Percentiles rank a stretch among this genome's conserved stretches.
phyloP scores from a whole-genome alignment of 2,329 filamentous ascomycete species.

The Exutisphaerella laricina region DNA sequence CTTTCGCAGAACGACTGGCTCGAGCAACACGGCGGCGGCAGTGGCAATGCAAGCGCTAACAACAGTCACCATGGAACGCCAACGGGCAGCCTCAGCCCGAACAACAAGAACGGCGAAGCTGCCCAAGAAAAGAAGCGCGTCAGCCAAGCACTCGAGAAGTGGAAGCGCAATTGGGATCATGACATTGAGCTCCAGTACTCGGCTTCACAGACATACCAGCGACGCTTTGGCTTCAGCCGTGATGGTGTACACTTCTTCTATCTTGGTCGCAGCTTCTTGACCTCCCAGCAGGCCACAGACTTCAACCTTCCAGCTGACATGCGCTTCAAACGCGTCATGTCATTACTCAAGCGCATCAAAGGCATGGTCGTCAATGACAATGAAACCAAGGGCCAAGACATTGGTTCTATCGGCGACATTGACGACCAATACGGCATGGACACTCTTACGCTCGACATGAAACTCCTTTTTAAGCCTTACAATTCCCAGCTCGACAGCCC shows the following conservation, averaged over 20 bases:
- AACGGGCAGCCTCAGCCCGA: slow-evolving; percentile 35
- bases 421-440: slow-evolving; percentile 59
- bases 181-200: slow-evolving; percentile 66
- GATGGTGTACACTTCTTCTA: slow-evolving; percentile 70
- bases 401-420: slow-evolving; percentile 63
- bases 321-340: slow-evolving; percentile 56
- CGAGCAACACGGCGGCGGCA: slow-evolving; percentile 36
- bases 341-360: slow-evolving; percentile 55
- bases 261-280: slow-evolving; percentile 61
- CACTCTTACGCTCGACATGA: slow-evolving; percentile 65
- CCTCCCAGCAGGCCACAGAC: slow-evolving; percentile 45
- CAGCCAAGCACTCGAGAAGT: slow-evolving; percentile 58
- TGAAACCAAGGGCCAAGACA: slow-evolving; percentile 59
- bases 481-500: slow-evolving; percentile 32
- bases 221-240: slow-evolving; percentile 63
- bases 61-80: slow-evolving; percentile 41
- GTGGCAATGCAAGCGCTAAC: slow-evolving; percentile 22
- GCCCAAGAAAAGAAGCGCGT: slow-evolving; percentile 46
- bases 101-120: slow-evolving; percentile 38
- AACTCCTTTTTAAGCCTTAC: slow-evolving; percentile 61
- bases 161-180: slow-evolving; percentile 65
- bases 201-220: slow-evolving; percentile 46
- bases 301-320: slow-evolving; percentile 53
- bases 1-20: slow-evolving; percentile 57
- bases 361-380: slow-evolving; percentile 58